These are phyloP conservation scores for Helminthosporium solani DNA, from an alignment of 2,329 filamentous ascomycete species.

Conservation along the genomic window DNA sequence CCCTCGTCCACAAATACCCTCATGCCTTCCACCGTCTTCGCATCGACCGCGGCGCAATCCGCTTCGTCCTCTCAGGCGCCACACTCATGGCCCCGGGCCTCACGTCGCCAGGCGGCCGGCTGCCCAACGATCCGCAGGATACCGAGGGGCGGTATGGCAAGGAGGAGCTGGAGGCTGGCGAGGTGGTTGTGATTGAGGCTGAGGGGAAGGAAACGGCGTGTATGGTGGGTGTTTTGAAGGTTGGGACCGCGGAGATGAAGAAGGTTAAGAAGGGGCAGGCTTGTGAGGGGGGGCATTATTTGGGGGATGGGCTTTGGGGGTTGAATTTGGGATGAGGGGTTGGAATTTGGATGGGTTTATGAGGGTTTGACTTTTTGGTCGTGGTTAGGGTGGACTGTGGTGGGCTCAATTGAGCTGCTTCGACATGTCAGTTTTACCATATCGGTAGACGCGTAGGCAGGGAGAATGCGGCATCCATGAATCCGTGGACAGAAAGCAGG, in stretches of 20 bases:
- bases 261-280: slow-evolving; percentile 91
- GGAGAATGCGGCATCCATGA: not conserved
- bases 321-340: slow-evolving; percentile 56
- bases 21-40: slow-evolving; percentile 78
- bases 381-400: not conserved
- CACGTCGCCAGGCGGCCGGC: slow-evolving; percentile 75
- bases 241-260: slow-evolving; percentile 89
- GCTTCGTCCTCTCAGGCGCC: slow-evolving; percentile 90
- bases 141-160: slow-evolving; percentile 48
- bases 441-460: too few species aligned
- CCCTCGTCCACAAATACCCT: slow-evolving; percentile 87
- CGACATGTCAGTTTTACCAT: too few species aligned
- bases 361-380: not conserved
- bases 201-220: slow-evolving; percentile 94
- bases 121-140: slow-evolving; percentile 60
- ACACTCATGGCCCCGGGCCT: slow-evolving; percentile 95
- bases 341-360: not conserved
- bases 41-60: slow-evolving; percentile 93
- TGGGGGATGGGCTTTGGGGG: slow-evolving; percentile 93
- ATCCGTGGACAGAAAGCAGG: not conserved
- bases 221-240: slow-evolving; percentile 79
- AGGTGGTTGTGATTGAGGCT: slow-evolving; percentile 83
- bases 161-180: slow-evolving; percentile 75
- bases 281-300: slow-evolving; percentile 88
- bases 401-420: not conserved